phyloP scores from a whole-genome alignment of 2,329 filamentous ascomycete species.

The Harringtonia lauricola region DNA sequence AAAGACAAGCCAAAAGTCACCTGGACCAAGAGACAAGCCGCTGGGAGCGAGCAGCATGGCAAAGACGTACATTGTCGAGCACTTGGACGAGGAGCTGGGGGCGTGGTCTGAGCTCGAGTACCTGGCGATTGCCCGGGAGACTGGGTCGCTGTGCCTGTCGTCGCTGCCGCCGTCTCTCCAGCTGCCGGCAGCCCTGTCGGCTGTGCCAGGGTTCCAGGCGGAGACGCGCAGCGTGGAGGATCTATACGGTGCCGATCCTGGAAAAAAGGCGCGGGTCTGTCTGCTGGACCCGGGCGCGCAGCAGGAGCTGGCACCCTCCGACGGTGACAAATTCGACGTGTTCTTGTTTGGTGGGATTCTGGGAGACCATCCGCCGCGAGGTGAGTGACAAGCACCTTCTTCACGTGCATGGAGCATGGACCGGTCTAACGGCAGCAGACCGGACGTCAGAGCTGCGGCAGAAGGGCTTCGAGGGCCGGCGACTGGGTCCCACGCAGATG shows the following conservation, averaged over 20 bases:
- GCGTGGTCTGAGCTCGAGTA: conserved; percentile 94
- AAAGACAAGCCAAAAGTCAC: no score
- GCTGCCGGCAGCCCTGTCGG: conserved; percentile 46
- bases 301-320: conserved; percentile 70
- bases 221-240: conserved; percentile 74
- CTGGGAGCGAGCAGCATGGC: conserved; percentile 12
- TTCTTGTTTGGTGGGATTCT: conserved; percentile 96
- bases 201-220: conserved; percentile 52
- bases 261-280: conserved; percentile 52
- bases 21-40: no score
- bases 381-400: conserved; percentile 39
- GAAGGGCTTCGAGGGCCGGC: conserved; percentile 81
- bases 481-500: conserved; percentile 91
- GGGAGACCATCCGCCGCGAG: conserved; percentile 87
- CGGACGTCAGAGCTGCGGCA: conserved; percentile 90
- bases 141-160: conserved; percentile 69
- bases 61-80: conserved; percentile 89
- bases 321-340: conserved; percentile 73
- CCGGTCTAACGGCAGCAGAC: conserved; percentile 46
- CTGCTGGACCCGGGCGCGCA: conserved; percentile 78
- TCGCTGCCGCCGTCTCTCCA: conserved; percentile 59
- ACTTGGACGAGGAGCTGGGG: conserved; percentile 89
- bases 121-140: conserved; percentile 74
- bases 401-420: background rate
- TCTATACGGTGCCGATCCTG: conserved; percentile 62